These are phyloP conservation scores for Brassica napus DNA, from an alignment of 345 rosid species.

Conservation along the genomic window DNA sequence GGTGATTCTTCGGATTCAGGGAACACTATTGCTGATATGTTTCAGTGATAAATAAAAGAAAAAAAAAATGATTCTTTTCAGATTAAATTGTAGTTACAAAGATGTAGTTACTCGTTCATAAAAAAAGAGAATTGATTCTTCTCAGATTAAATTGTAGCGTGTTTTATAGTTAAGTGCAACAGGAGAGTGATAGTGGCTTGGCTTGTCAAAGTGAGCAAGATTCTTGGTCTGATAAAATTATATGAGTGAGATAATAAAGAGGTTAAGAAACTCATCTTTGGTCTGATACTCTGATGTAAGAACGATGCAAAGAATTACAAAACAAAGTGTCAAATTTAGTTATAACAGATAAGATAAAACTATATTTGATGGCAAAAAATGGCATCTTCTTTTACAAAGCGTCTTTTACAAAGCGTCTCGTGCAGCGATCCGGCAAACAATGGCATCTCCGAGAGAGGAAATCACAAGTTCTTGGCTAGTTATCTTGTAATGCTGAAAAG, in stretches of 20 bases:
- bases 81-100: neutral
- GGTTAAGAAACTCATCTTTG: neutral
- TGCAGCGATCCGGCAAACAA: conserved; percentile 79
- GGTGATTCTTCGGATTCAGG: conserved; percentile 68
- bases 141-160: conserved; percentile 1
- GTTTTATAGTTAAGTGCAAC: conserved; percentile 31
- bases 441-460: conserved; percentile 83
- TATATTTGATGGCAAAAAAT: neutral
- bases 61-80: neutral
- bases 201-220: conserved; percentile 7
- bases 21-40: conserved; percentile 36
- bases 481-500: conserved; percentile 81
- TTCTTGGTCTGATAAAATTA: neutral
- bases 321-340: neutral
- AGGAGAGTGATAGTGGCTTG: neutral
- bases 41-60: conserved; percentile 16
- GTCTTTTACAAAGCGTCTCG: conserved; percentile 78
- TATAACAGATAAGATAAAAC: neutral
- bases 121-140: neutral
- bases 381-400: conserved; percentile 50
- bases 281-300: neutral
- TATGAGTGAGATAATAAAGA: no score
- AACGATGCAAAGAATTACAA: conserved; percentile 5
- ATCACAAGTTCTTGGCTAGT: conserved; percentile 61
- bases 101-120: neutral